phyloP scores from a whole-genome alignment of 2,329 filamentous ascomycete species.

The Xylariaceae sp. region DNA sequence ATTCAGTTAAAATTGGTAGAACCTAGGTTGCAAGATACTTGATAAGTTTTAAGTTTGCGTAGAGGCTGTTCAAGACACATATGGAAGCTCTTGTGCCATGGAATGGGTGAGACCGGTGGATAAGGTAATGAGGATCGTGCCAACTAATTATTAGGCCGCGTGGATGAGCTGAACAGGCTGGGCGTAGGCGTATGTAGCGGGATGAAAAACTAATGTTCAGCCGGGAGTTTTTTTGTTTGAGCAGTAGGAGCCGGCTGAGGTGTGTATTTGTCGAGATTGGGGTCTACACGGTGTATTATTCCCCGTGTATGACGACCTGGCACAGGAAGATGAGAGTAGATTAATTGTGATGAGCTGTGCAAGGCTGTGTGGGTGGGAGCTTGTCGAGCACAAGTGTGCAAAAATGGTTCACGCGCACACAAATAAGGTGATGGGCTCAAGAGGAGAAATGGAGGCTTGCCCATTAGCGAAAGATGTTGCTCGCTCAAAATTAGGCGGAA shows the following conservation, averaged over 20 bases:
- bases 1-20: constrained; percentile 44
- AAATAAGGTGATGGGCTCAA: no score
- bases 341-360: no score
- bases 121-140: not conserved
- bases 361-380: not conserved
- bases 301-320: no score
- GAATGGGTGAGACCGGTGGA: not conserved
- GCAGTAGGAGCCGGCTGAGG: not conserved
- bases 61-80: not conserved
- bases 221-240: no score
- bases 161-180: no score
- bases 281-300: no score
- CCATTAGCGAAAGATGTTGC: not conserved
- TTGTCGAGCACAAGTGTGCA: not conserved
- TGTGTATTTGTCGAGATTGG: not conserved
- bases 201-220: no score
- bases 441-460: not conserved
- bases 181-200: not conserved
- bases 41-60: not conserved
- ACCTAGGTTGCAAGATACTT: not conserved
- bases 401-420: not conserved
- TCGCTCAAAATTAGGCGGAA: not conserved
- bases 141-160: no score
- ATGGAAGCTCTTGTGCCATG: not conserved
- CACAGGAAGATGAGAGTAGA: not conserved